Percentiles rank a stretch among this genome's conserved stretches.
These are phyloP conservation scores for Fusarium kyushuense DNA, from an alignment of 2,329 filamentous ascomycete genomes.

Conservation along the genomic window DNA sequence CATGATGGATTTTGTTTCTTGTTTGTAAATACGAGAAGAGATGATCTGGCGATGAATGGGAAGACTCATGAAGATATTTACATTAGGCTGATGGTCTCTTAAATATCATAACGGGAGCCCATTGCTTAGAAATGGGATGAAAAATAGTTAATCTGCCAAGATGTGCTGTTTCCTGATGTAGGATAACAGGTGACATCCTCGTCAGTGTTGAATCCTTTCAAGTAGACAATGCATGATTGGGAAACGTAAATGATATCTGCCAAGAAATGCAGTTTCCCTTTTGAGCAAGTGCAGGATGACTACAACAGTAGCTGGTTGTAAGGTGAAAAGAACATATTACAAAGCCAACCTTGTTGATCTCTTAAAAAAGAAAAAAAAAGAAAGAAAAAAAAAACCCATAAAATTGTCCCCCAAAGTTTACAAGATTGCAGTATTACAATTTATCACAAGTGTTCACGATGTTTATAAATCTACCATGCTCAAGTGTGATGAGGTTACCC, in stretches of 20 bases:
- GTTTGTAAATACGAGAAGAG: background rate
- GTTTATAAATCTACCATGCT: too few relatives aligned
- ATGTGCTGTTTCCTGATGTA: background rate
- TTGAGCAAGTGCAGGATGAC: background rate
- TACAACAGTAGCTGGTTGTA: too few relatives aligned
- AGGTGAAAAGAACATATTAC: background rate
- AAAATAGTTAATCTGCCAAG: background rate
- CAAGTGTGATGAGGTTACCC: too few relatives aligned
- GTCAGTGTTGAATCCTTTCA: rapidly evolving
- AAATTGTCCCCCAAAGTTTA: too few relatives aligned
- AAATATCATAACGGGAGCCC: background rate
- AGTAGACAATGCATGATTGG: too few relatives aligned
- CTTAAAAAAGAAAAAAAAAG: too few relatives aligned
- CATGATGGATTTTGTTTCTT: constrained; percentile 4
- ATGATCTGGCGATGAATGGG: background rate
- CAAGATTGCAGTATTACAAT: too few relatives aligned
- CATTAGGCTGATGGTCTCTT: background rate
- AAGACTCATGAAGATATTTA: too few relatives aligned
- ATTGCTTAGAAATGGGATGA: background rate
- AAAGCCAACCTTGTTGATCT: too few relatives aligned
- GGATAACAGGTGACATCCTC: background rate
- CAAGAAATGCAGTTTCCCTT: constrained; percentile 16
- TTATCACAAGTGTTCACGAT: too few relatives aligned
- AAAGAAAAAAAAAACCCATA: too few relatives aligned
- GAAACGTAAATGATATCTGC: background rate